Base-by-base conservation (phyloP, 441 rosid species). In the Eutrema salsugineum region DNA sequence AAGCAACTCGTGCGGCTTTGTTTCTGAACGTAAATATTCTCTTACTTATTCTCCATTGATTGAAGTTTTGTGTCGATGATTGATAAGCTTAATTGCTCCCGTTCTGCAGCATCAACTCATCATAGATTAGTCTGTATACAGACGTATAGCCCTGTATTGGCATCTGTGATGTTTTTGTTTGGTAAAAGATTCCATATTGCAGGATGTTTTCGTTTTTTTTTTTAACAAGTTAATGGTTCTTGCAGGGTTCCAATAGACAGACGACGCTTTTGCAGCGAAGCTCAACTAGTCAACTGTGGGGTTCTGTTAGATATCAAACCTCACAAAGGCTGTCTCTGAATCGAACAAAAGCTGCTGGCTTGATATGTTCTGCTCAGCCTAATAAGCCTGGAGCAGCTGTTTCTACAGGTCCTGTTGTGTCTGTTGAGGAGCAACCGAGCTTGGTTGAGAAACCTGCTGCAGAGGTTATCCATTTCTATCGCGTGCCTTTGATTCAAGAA, bases 401-500 rank as follows among this genome's bases (percentile, higher is more conserved):
- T 33, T 79, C 89, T 5, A 76, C 75, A 39, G 78, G 50, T 47
- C 76, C 57, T 27, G 38, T 73, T 32, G 62, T 76, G 56, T 71
- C 84, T 27, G 84, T 82, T 55, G 78, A 60, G 42, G 91, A 86
- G 69, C 79, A 78, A 27, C 70, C 81, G 4, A 64, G 76, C 48
- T 81, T 85, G 70, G 72, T 72, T 43, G 83, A 80, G 65, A 77
- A 75, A 36, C 88, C 96, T 50, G 84, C 84, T 20, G 64, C 77
- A n/a, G 84, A 86, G 72, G 84, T 94, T 58, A 65, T 91, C 36
- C 96, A 92, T 74, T 92, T 89, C 33, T 92, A 79, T 59, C 97
- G 99, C 0, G 48, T 88, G 20, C 99, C 99, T 0, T 71, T 90
- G 76, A 82, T 94, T 73, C 96, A 92, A 76, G 94, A 92, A 64